A percentile compares a stretch with the other conserved stretches of the same genome.
phyloP scores from a whole-genome alignment of 768 basidiomycete genomes.

The Mycena epipterygia region DNA sequence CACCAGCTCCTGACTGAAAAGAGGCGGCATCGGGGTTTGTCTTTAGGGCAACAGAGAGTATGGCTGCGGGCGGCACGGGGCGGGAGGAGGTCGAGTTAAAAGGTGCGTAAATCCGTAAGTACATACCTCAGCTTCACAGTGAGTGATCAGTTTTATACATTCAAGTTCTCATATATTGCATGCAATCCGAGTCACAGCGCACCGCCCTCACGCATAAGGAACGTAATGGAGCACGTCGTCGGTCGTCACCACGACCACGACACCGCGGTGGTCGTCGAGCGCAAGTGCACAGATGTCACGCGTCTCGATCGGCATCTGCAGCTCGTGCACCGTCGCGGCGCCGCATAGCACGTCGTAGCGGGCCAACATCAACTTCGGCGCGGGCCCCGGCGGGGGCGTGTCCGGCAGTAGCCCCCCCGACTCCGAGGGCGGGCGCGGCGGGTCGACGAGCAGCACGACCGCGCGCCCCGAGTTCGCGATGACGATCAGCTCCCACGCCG shows the following conservation, averaged over 20 bases:
- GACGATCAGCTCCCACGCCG: constrained; percentile 26
- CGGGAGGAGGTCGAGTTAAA: too few species aligned
- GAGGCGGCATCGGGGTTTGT: too few species aligned
- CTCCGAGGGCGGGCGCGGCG: background rate
- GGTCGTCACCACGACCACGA: constrained; percentile 19
- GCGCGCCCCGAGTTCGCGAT: constrained; percentile 30
- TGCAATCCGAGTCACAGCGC: too few species aligned
- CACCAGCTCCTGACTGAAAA: too few species aligned
- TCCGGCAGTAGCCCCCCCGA: background rate
- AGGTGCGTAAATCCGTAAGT: too few species aligned
- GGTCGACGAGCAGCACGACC: constrained; percentile 16
- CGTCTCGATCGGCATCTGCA: constrained; percentile 18
- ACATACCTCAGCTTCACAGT: too few species aligned
- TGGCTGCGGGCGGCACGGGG: too few species aligned
- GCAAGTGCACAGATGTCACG: constrained; percentile 16
- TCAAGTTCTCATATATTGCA: too few species aligned
- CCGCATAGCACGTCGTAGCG: constrained; percentile 15
- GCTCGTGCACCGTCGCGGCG: constrained; percentile 23
- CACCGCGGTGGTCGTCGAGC: constrained; percentile 31
- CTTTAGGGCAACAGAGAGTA: too few species aligned
- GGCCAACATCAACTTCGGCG: constrained; percentile 28
- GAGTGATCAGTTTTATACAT: too few species aligned
- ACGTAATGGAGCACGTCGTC: constrained; percentile 17
- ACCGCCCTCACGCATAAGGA: constrained; percentile 30
- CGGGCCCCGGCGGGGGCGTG: background rate